These are phyloP conservation scores for Candida khao-thaluensis DNA, from an alignment of 805 yeast species.

Conservation along the genomic window DNA sequence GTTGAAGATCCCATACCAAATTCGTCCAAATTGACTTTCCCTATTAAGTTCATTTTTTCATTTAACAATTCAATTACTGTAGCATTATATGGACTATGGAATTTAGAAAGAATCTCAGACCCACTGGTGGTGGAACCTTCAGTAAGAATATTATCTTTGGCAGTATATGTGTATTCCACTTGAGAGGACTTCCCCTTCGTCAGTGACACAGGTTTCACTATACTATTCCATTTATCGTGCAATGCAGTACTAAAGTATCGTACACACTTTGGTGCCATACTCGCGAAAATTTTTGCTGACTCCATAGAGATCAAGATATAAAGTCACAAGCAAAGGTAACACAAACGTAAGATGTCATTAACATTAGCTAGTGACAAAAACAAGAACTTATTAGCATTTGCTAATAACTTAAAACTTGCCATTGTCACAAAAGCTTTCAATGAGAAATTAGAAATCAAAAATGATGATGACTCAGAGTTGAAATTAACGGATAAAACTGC, in stretches of 20 bases:
- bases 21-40: conserved; percentile 92
- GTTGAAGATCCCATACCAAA: conserved; percentile 94
- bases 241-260: not conserved
- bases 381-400: conserved; percentile 26
- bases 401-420: conserved; percentile 43
- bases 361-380: conserved; percentile 23
- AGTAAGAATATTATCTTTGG: conserved; percentile 78
- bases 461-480: conserved; percentile 25
- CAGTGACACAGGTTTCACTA: conserved; percentile 4
- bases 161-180: conserved; percentile 11
- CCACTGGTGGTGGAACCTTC: conserved; percentile 72
- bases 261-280: conserved; percentile 1
- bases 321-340: conserved; percentile 12
- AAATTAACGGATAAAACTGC: conserved; percentile 34
- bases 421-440: conserved; percentile 38
- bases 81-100: conserved; percentile 77
- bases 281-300: conserved; percentile 4
- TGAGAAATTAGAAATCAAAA: conserved; percentile 18
- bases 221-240: conserved; percentile 18
- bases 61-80: conserved; percentile 62
- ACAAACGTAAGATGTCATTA: conserved; percentile 5
- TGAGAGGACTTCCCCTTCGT: not conserved
- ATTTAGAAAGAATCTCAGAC: conserved; percentile 59
- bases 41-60: conserved; percentile 56
- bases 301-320: too few species aligned